A percentile compares a stretch with the other conserved stretches of the same genome.
These are phyloP conservation scores for Agapanthus africanus DNA, from an alignment of 106 monocot genomes.

Conservation along the genomic window DNA sequence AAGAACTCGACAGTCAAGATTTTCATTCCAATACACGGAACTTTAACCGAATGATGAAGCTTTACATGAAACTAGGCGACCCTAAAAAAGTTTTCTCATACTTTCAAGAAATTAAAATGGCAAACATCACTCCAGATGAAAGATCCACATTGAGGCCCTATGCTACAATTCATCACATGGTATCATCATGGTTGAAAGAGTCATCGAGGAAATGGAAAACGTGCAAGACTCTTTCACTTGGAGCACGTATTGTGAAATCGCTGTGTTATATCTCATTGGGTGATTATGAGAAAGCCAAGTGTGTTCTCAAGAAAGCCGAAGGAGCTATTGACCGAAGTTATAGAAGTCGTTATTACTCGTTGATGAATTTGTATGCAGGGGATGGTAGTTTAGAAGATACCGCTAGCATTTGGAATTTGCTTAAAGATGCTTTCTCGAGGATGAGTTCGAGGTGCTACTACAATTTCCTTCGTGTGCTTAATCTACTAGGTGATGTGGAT, in stretches of 20 bases:
- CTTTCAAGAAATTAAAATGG: constrained; percentile 29
- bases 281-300: constrained; percentile 22
- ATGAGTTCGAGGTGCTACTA: constrained; percentile 4
- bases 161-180: constrained; percentile 25
- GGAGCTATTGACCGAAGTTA: constrained; percentile 19
- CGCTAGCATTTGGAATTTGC: constrained; percentile 27
- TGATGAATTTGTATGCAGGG: constrained; percentile 35
- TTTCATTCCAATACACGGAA: constrained; percentile 13
- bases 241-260: constrained; percentile 31
- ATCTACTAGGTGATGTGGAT: constrained; percentile 23
- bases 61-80: constrained; percentile 22
- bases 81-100: constrained; percentile 16
- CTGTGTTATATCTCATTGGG: constrained; percentile 29
- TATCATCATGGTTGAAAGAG: constrained; percentile 24
- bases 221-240: constrained; percentile 18
- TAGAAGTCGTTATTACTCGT: constrained; percentile 19
- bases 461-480: constrained; percentile 25
- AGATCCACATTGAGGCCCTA: constrained; percentile 29
- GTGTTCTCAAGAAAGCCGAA: constrained; percentile 37
- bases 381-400: constrained; percentile 26
- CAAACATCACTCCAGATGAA: constrained; percentile 20
- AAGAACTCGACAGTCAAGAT: constrained; percentile 24
- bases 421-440: constrained; percentile 13
- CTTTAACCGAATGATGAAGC: constrained; percentile 33
- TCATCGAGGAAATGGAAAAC: constrained; percentile 22